phyloP scores from a whole-genome alignment of 352 stramenopile species.

The Phytophthora pinifolia region DNA sequence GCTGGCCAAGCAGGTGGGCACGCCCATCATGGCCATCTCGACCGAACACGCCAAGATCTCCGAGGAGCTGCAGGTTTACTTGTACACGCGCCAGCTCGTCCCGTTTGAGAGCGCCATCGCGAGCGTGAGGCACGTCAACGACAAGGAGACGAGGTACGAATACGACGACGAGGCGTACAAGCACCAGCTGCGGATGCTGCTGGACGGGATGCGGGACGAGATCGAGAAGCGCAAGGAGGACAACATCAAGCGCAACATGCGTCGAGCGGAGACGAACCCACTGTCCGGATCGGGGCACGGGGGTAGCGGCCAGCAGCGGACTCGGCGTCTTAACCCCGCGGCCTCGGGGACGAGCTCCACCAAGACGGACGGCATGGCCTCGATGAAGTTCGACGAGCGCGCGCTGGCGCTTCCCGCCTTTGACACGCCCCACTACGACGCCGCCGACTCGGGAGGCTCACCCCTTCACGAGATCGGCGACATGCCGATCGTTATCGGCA shows the following conservation, averaged over 20 bases:
- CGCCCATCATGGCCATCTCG: constrained; percentile 76
- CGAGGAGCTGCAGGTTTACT: constrained; percentile 83
- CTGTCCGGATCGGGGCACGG: constrained; percentile 19
- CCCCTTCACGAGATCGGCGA: constrained; percentile 29
- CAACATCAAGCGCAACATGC: constrained; percentile 57
- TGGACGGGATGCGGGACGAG: constrained; percentile 79
- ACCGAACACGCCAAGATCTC: constrained; percentile 70
- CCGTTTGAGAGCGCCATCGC: constrained; percentile 75
- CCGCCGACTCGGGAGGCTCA: constrained; percentile 36
- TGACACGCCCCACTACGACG: constrained; percentile 32
- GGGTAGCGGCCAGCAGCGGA: constrained; percentile 14
- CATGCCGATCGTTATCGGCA: constrained; percentile 28
- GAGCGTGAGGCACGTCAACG: constrained; percentile 41
- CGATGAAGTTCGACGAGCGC: constrained; percentile 53
- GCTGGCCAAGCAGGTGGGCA: constrained; percentile 80
- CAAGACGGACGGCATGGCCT: constrained; percentile 34
- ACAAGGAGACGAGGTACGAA: constrained; percentile 49
- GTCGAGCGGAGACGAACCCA: constrained; percentile 38
- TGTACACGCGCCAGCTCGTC: constrained; percentile 83
- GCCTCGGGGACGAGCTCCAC: constrained; percentile 32
- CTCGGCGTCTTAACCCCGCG: constrained; percentile 25
- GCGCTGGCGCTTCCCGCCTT: constrained; percentile 29
- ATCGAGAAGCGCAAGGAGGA: constrained; percentile 83
- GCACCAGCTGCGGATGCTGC: constrained; percentile 61
- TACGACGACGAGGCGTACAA: constrained; percentile 77